Evolutionary conservation across 768 basidiomycete genomes (phyloP).

Genomic region (Podaxis sp.): DNA sequence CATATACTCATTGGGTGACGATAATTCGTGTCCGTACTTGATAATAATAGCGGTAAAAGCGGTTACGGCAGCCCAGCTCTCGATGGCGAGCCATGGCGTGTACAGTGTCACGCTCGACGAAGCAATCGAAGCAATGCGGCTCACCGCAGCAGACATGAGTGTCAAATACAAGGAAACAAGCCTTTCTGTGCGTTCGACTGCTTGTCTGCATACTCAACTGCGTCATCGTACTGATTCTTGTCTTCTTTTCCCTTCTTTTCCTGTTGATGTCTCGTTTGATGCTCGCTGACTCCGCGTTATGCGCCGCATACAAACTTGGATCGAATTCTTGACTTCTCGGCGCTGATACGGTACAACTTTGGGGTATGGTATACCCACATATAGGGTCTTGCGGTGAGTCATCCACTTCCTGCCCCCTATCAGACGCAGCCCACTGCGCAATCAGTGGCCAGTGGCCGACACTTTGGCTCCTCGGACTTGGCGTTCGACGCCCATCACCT

Average conservation of each 20-base stretch:
- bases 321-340: neutral
- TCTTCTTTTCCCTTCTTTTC: conserved; percentile 9
- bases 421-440: neutral
- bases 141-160: conserved; percentile 94
- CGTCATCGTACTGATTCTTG: neutral
- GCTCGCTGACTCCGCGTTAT: neutral
- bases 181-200: conserved; percentile 60
- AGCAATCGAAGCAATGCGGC: conserved; percentile 92
- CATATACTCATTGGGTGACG: neutral
- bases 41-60: conserved; percentile 78
- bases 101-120: conserved; percentile 90
- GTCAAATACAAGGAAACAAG: conserved; percentile 96
- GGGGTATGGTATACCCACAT: neutral
- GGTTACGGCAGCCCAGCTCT: conserved; percentile 90
- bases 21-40: conserved; percentile 1
- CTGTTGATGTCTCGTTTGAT: neutral
- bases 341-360: neutral
- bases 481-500: too few species aligned
- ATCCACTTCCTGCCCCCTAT: neutral
- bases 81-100: conserved; percentile 87
- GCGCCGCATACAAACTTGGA: neutral
- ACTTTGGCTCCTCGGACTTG: neutral
- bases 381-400: conserved; percentile 46
- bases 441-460: neutral
- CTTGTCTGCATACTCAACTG: conserved; percentile 16